A percentile compares a stretch with the other conserved stretches of the same genome.
Evolutionary conservation across 169 alveolate species (phyloP).

Genomic region (Eimeria necatrix): DNA sequence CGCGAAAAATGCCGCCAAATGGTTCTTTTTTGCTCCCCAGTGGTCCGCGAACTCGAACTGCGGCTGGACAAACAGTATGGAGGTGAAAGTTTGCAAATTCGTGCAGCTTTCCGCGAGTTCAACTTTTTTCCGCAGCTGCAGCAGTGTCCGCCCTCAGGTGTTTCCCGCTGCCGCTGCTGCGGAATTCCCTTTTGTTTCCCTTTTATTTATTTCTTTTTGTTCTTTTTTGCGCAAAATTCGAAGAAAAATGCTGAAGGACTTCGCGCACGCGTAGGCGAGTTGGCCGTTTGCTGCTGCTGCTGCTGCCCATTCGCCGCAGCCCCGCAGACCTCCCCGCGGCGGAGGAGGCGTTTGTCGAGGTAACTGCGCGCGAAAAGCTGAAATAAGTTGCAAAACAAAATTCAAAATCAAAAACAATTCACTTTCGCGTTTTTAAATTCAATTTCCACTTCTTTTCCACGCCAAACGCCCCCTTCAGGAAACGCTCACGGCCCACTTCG

Average conservation of each 20-base stretch:
- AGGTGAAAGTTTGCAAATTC: neutral
- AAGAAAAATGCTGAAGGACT: conserved; percentile 63
- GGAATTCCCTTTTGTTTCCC: too few species aligned
- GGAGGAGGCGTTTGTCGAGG: conserved; percentile 39
- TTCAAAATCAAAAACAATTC: neutral
- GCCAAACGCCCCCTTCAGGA: neutral
- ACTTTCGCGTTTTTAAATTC: neutral
- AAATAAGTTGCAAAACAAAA: neutral
- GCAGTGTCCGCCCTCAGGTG: conserved; percentile 65
- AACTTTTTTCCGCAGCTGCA: neutral
- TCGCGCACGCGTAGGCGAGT: conserved; percentile 27
- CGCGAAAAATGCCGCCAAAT: too few species aligned
- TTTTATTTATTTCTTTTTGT: neutral
- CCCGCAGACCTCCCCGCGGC: conserved; percentile 24
- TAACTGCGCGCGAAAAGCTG: neutral
- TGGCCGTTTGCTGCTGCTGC: too few species aligned
- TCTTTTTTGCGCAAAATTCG: neutral
- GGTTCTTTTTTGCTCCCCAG: neutral
- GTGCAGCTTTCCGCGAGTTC: neutral
- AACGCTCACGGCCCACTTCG: conserved; percentile 64
- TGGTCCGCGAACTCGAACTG: conserved; percentile 43
- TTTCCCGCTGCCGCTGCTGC: neutral
- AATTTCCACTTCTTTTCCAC: neutral
- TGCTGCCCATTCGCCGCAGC: too few species aligned
- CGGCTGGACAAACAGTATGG: conserved; percentile 70